Base-by-base conservation (phyloP, 345 rosid genomes). In the Gossypium raimondii region DNA sequence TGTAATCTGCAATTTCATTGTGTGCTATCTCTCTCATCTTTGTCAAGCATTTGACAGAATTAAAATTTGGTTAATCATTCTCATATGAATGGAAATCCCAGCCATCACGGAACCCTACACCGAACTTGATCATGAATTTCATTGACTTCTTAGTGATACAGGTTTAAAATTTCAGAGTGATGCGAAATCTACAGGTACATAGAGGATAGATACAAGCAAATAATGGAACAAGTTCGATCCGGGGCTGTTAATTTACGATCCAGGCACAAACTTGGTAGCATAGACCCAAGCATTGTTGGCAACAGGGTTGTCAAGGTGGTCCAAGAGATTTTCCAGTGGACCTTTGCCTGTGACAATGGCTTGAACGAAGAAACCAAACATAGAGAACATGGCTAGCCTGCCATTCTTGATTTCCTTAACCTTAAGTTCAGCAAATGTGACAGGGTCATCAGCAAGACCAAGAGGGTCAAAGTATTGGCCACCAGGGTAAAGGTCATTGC, bases 271-370 rank as follows among this genome's bases (percentile, higher is more conserved):
- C 83, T 94, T 94, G 66, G 98, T 92, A 12, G 98, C 98, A 13
- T 81, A 94, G 81, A 88, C 98, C 98, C 98, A 91, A 10, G 98
- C 98, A 80, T 92, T 92, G 90, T 94, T 94, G 41, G 98, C 94
- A 6, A 91, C 99, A 1, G 98, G 98, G 90, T 91, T 76, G 51
- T 92, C 96, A 18, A 95, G 83, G 87, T 92, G 99, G 80, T 92
- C 99, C 62, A 92, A 80, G 62, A 94, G 93, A 75, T 92, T 94
- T 83, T 94, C 97, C 58, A 91, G 81, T 14, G 98, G 98, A 73
- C 98, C 98, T 81, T 94, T 94, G 12, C 98, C 98, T 0, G 97
- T 92, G 3, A 94, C 97, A 81, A 92, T 91, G 69, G 98, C 98
- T 82, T 94, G 98, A 57, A 94, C 98, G 62, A 91, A 94, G 94